Percentiles rank a stretch among this genome's conserved stretches.
Conservation (phyloP, 176 grass and related monocot species). For the Carex scoparia region DNA sequence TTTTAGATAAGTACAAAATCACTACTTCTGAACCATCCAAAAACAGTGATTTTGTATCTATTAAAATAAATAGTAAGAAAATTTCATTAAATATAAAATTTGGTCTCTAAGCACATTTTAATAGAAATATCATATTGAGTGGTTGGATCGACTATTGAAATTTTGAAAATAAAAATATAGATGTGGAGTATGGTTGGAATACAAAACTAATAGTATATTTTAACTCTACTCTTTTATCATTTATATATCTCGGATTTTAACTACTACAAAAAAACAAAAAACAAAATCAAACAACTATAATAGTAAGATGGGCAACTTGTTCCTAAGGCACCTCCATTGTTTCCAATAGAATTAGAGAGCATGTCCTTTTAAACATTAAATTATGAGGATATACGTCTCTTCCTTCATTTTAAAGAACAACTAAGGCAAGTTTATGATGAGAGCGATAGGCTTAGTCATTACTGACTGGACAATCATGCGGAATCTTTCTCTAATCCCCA, state of each 20-base stretch:
- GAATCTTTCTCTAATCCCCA: background rate
- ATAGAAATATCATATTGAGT: too few relatives aligned
- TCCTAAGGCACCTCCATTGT: background rate
- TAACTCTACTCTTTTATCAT: background rate
- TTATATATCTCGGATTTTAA: background rate
- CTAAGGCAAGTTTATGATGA: slow-evolving; percentile 5
- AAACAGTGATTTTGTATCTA: too few relatives aligned
- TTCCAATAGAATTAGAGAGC: background rate
- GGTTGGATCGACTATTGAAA: too few relatives aligned
- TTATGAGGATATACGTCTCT: background rate
- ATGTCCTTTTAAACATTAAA: background rate
- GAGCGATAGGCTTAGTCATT: background rate
- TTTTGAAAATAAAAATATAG: too few relatives aligned
- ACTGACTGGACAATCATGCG: background rate
- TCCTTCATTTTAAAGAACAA: background rate
- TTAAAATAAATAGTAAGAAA: too few relatives aligned
- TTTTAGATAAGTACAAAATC: too few relatives aligned
- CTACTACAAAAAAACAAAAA: background rate
- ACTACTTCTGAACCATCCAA: too few relatives aligned
- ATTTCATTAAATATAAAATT: too few relatives aligned
- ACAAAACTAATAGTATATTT: too few relatives aligned
- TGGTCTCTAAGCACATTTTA: too few relatives aligned
- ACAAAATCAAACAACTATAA: background rate
- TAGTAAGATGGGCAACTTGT: background rate
- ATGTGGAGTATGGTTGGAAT: too few relatives aligned